These are phyloP conservation scores for Pleurotus tuoliensis DNA, from an alignment of 768 basidiomycete species.

Conservation along the genomic window DNA sequence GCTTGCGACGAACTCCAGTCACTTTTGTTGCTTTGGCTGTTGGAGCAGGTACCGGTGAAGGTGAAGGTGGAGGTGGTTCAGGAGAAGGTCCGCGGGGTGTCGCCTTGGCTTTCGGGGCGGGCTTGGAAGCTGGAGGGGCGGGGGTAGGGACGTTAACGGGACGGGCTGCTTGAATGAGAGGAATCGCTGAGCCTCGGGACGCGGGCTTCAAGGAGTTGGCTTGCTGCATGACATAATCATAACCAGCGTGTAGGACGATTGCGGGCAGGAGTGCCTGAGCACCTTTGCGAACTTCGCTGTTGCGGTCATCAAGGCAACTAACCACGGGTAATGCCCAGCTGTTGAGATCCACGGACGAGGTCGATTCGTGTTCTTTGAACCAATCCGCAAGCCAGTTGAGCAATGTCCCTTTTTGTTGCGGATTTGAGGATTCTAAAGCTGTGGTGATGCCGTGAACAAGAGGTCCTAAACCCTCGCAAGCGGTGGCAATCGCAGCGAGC, in stretches of 20 bases:
- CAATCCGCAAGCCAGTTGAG: conserved; percentile 78
- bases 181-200: conserved; percentile 76
- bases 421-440: conserved; percentile 83
- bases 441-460: conserved; percentile 77
- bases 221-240: conserved; percentile 82
- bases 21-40: conserved; percentile 41
- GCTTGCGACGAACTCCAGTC: conserved; percentile 66
- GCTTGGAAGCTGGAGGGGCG: conserved; percentile 20
- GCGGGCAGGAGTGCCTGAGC: conserved; percentile 79
- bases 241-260: conserved; percentile 73
- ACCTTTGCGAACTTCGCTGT: conserved; percentile 85
- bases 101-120: conserved; percentile 11
- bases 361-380: conserved; percentile 62
- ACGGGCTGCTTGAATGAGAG: conserved; percentile 85
- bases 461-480: conserved; percentile 79
- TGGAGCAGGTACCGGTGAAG: conserved; percentile 39
- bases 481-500: conserved; percentile 77
- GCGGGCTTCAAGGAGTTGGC: conserved; percentile 89
- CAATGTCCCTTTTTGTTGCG: conserved; percentile 77
- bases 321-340: conserved; percentile 65
- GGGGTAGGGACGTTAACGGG: conserved; percentile 31
- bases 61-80: conserved; percentile 35
- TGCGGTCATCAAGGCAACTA: conserved; percentile 85
- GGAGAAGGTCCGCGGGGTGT: conserved; percentile 24
- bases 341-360: conserved; percentile 61